phyloP scores from a whole-genome alignment of 495 filamentous ascomycete species.

The Zalerion maritima region DNA sequence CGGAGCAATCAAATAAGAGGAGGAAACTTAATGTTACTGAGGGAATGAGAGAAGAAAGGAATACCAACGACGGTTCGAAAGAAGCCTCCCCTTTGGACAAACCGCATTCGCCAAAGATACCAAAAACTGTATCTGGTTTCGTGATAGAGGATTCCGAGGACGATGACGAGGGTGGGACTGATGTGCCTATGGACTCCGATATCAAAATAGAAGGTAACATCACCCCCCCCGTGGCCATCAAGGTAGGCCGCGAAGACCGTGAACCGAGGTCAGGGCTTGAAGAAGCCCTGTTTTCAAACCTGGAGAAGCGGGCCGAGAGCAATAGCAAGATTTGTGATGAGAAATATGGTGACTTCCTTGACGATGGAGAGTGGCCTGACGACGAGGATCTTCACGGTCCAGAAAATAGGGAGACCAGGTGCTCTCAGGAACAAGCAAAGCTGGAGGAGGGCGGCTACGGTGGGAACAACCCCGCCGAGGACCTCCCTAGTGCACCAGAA shows the following conservation, averaged over 20 bases:
- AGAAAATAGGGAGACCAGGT: constrained; percentile 43
- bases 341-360: constrained; percentile 28
- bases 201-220: constrained; percentile 5
- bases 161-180: constrained; percentile 34
- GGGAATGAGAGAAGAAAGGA: constrained; percentile 2
- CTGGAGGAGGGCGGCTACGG: constrained; percentile 42
- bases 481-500: constrained; percentile 12
- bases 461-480: constrained; percentile 20
- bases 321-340: constrained; percentile 23
- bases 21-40: constrained; percentile 11
- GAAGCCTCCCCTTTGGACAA: too few species aligned
- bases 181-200: neutral
- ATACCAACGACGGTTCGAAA: neutral
- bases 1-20: constrained; percentile 11
- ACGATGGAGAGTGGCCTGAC: constrained; percentile 28
- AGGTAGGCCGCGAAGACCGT: constrained; percentile 9
- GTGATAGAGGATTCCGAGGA: constrained; percentile 58
- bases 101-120: neutral
- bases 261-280: constrained; percentile 2
- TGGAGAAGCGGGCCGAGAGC: constrained; percentile 44
- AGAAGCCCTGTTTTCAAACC: constrained; percentile 16
- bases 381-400: too few species aligned
- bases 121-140: constrained; percentile 25
- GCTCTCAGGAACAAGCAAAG: constrained; percentile 46
- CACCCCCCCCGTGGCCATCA: constrained; percentile 13